Base-by-base conservation (phyloP, 2,329 filamentous ascomycete species). In the Ramularia endophylla region DNA sequence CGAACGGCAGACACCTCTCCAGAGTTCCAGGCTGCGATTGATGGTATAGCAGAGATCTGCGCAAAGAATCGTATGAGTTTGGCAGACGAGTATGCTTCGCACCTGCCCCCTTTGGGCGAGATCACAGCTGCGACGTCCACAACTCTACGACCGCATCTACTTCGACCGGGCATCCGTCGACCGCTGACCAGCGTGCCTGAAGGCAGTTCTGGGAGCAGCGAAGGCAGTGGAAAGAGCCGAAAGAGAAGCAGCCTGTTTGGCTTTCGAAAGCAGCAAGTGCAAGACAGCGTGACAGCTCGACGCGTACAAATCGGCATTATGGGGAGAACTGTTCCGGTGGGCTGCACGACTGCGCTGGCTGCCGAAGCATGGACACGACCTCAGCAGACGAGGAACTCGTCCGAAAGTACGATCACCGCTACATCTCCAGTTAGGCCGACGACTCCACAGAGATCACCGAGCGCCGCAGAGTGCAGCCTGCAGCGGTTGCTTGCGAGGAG, bases 41-140 rank as follows among this genome's bases (percentile, higher is more conserved):
- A 80, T 53, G 74, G 75, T 12, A 81, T 81, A 50, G 76, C 77
- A 17, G 75, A 80, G 52, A 80, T 81, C 45, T 78, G 75, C 50
- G 77, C 78, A 3, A 68, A 75, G 44, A 81, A 75, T 58, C 72
- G 72, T 50, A 64, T 80, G 54, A 80, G 76, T 51, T 62, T 81
- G 44, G 76, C 78, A 8, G 76, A 81, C 53, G 77, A 81, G 55
- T 78, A 81, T 56, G 72, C 70, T 25, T 75, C 76, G 31, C 78
- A 81, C 58, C 69, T 80, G 27, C 77, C 78, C 16, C 78, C 78
- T 0, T 64, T 78, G 40, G 77, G 76, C 28, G 76, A 80, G 56
- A 78, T 80, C 48, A 58, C 60, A 7, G 52, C 46, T 50, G 38
- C 60, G 5, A 51, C 36, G 13, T 41, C 52, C 3, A 40, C 40